Conservation (phyloP, 2,329 filamentous ascomycete genomes). For the Eutypella sp. region DNA sequence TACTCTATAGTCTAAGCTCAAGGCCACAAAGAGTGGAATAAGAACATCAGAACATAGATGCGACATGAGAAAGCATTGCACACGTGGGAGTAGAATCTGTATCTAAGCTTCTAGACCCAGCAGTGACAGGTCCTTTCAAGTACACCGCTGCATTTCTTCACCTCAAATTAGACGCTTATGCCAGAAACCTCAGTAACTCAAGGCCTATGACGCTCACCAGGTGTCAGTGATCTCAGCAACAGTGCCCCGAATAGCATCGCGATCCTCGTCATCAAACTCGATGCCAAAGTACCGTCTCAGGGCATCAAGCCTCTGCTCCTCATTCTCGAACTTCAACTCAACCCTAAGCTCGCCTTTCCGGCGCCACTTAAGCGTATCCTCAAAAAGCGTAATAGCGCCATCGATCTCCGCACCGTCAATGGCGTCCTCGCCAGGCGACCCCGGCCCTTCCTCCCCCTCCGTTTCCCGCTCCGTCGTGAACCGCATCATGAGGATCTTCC, state of each 20-base stretch:
- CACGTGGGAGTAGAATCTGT: too few species aligned
- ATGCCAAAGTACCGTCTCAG: slow-evolving; percentile 42
- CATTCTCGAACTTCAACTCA: slow-evolving; percentile 31
- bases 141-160: too few species aligned
- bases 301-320: slow-evolving; percentile 38
- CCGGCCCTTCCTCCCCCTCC: slow-evolving; percentile 25
- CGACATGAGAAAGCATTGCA: too few species aligned
- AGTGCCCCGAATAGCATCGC: slow-evolving; percentile 6
- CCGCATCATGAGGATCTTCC: slow-evolving; percentile 29
- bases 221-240: slow-evolving; percentile 2
- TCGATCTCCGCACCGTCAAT: slow-evolving; percentile 30
- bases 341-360: slow-evolving; percentile 33
- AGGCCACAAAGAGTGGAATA: too few species aligned
- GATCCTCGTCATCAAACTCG: slow-evolving; percentile 25
- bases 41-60: too few species aligned
- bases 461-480: slow-evolving; percentile 32
- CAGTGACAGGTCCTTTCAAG: too few species aligned
- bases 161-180: too few species aligned
- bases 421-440: slow-evolving; percentile 31
- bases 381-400: slow-evolving; percentile 30
- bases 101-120: too few species aligned
- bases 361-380: slow-evolving; percentile 36
- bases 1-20: too few species aligned
- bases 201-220: too few species aligned
- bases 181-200: too few species aligned